Conservation (phyloP, 208 protist species). For the Acanthamoeba castellanii region DNA sequence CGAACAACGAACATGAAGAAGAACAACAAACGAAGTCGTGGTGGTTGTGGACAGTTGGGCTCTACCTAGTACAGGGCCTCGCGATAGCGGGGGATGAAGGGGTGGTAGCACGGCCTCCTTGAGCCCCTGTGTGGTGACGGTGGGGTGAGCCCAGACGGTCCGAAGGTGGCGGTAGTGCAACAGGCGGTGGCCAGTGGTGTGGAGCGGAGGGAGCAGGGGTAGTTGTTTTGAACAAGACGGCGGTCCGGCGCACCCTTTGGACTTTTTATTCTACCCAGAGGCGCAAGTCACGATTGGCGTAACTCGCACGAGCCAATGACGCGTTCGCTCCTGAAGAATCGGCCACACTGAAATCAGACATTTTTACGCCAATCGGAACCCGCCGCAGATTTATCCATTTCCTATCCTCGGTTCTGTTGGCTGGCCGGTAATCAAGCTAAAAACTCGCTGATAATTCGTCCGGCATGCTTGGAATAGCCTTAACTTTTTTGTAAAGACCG, state of each 20-base stretch:
- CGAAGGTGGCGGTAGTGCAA: not conserved
- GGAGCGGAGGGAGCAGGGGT: not conserved
- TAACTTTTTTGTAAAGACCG: no score
- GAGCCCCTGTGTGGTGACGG: not conserved
- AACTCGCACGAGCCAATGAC: not conserved
- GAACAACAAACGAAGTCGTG: not conserved
- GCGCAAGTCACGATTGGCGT: not conserved
- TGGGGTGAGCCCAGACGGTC: not conserved
- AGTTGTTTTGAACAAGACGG: not conserved
- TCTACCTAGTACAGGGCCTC: not conserved
- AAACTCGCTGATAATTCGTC: no score
- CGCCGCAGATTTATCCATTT: no score
- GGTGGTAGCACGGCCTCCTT: not conserved
- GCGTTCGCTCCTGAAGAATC: not conserved
- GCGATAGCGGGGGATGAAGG: not conserved
- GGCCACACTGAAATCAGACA: not conserved
- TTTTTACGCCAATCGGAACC: not conserved
- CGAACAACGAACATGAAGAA: not conserved
- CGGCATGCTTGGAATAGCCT: no score
- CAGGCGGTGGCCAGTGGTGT: not conserved
- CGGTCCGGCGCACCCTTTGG: not conserved
- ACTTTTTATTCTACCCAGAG: not conserved
- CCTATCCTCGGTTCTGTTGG: not conserved
- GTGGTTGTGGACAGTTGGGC: not conserved
- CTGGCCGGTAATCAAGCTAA: no score